Evolutionary conservation across 2,329 filamentous ascomycete species (phyloP).

Genomic region (Chrysosporium queenslandicum): DNA sequence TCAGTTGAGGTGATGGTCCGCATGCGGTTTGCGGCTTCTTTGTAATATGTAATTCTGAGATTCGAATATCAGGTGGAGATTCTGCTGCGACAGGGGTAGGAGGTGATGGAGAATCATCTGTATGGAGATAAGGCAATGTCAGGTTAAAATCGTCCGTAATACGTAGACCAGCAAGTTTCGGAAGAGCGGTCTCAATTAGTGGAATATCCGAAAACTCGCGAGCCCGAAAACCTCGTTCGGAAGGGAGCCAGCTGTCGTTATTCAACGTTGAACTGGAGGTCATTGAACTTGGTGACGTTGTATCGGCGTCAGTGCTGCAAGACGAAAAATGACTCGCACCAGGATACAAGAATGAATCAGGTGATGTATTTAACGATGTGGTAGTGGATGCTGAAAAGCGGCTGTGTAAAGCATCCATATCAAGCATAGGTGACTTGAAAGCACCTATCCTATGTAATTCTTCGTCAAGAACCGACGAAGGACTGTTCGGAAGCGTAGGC

Average conservation of each 20-base stretch:
- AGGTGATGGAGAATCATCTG: not conserved
- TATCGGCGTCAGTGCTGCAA: conserved; percentile 33
- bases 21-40: conserved; percentile 6
- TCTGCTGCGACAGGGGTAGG: not conserved
- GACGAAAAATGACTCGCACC: conserved; percentile 33
- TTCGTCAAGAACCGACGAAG: conserved; percentile 38
- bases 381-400: conserved; percentile 36
- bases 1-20: not conserved
- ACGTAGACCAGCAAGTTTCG: not conserved
- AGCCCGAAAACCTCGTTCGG: not conserved
- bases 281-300: conserved; percentile 30
- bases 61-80: conserved; percentile 1
- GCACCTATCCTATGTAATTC: conserved; percentile 17
- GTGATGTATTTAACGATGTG: conserved; percentile 25
- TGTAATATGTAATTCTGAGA: conserved; percentile 7
- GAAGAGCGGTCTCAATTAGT: not conserved
- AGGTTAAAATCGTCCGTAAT: conserved; percentile 1
- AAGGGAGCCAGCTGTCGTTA: conserved; percentile 12
- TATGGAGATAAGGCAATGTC: not conserved
- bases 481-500: conserved; percentile 39
- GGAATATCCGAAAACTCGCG: not conserved
- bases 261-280: conserved; percentile 29
- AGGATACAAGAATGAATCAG: conserved; percentile 18
- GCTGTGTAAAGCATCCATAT: conserved; percentile 30
- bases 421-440: conserved; percentile 18